A percentile compares a stretch with the other conserved stretches of the same genome.
These are phyloP conservation scores for Aureobasidium sp. DNA, from an alignment of 2,329 filamentous ascomycete species.

Conservation along the genomic window DNA sequence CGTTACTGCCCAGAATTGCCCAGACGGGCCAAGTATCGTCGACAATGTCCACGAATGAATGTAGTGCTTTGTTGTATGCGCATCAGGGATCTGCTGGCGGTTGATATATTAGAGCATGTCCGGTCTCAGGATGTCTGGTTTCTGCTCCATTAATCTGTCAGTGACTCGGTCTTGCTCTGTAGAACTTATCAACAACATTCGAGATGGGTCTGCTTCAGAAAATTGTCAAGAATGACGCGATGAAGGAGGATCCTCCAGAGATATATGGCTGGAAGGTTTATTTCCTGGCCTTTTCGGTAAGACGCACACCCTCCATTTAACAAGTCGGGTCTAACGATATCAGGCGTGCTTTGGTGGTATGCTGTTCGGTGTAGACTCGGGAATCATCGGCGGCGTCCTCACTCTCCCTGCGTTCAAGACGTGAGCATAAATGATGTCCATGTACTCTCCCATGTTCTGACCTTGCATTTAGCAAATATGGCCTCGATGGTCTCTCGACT, in stretches of 20 bases:
- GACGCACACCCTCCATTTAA: conserved; percentile 24
- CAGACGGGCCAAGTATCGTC: conserved; percentile 18
- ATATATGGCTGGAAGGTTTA: conserved; percentile 78
- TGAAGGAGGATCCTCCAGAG: conserved; percentile 71
- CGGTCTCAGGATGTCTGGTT: neutral
- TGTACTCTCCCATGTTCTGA: too few relatives aligned
- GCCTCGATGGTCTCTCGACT: conserved; percentile 44
- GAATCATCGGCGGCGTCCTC: conserved; percentile 74
- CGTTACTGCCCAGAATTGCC: conserved; percentile 9
- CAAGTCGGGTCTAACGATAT: conserved; percentile 26
- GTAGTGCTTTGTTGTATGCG: neutral
- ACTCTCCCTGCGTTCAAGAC: conserved; percentile 64
- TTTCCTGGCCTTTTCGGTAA: conserved; percentile 64
- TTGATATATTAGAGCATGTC: conserved; percentile 14
- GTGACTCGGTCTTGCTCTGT: neutral
- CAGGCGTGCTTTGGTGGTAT: conserved; percentile 72
- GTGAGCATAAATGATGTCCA: too few relatives aligned
- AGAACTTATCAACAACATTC: neutral
- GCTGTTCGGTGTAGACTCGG: conserved; percentile 73
- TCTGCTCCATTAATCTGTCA: neutral
- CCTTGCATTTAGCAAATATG: conserved; percentile 53
- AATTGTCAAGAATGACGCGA: conserved; percentile 75
- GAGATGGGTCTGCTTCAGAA: conserved; percentile 52
- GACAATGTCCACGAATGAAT: conserved; percentile 18
- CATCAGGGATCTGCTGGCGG: neutral